phyloP scores from a whole-genome alignment of 228 moss, liverwort and hornwort species.

The Sphagnum magellanicum region DNA sequence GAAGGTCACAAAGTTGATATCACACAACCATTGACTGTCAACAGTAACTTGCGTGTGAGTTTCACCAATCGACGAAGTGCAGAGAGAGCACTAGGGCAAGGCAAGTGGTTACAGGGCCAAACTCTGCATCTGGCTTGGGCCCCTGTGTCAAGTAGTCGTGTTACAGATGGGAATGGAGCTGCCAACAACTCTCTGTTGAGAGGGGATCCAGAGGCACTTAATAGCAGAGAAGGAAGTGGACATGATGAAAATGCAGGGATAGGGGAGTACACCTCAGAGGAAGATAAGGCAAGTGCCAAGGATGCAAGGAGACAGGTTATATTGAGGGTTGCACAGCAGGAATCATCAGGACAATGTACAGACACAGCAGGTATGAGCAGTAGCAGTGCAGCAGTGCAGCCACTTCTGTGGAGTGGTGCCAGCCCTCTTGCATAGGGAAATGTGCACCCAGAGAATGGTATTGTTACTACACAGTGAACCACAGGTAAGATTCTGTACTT shows the following conservation, averaged over 20 bases:
- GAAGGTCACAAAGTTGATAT: slow-evolving; percentile 46
- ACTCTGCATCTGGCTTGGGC: slow-evolving; percentile 77
- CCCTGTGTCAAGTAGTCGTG: slow-evolving; percentile 36
- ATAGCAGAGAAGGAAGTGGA: slow-evolving; percentile 18
- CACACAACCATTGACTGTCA: slow-evolving; percentile 34
- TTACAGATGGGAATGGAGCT: slow-evolving; percentile 23
- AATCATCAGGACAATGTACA: slow-evolving; percentile 8
- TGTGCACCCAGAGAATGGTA: slow-evolving; percentile 20
- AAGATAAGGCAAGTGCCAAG: slow-evolving; percentile 9
- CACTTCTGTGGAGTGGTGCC: too few species aligned
- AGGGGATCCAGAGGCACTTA: slow-evolving; percentile 25
- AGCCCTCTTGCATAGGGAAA: slow-evolving; percentile 18
- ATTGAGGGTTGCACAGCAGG: slow-evolving; percentile 1
- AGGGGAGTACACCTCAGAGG: slow-evolving; percentile 17
- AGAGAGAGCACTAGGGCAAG: slow-evolving; percentile 82
- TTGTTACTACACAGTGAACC: slow-evolving; percentile 19
- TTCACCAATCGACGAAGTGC: slow-evolving; percentile 78
- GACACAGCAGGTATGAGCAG: slow-evolving; percentile 23
- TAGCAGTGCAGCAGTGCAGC: not conserved
- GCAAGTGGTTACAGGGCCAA: slow-evolving; percentile 90
- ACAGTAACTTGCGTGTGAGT: slow-evolving; percentile 50
- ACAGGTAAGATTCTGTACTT: slow-evolving; percentile 45
- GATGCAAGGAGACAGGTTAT: slow-evolving; percentile 17
- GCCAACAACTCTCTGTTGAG: slow-evolving; percentile 10
- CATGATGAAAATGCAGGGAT: slow-evolving; percentile 19